Evolutionary conservation across 768 basidiomycete genomes (phyloP).

Genomic region (Boletus bicolor): DNA sequence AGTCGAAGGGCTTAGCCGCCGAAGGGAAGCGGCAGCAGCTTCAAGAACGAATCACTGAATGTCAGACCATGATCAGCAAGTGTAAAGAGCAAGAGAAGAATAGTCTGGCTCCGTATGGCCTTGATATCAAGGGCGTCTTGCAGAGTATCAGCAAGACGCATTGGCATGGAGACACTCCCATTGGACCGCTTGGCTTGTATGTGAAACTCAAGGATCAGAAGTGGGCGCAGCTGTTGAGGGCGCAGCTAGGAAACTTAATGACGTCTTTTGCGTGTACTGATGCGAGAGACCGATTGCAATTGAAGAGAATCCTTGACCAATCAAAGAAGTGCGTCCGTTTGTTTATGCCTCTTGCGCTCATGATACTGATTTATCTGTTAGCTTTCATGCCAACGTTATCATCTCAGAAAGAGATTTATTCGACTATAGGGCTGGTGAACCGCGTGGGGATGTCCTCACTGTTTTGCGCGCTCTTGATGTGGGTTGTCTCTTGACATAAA

Average conservation of each 20-base stretch:
- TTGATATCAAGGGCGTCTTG: conserved; percentile 55
- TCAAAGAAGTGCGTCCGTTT: conserved; percentile 58
- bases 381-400: conserved; percentile 50
- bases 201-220: conserved; percentile 68
- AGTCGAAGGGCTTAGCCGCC: conserved; percentile 35
- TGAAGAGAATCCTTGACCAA: conserved; percentile 56
- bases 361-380: conserved; percentile 28
- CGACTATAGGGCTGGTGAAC: conserved; percentile 75
- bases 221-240: conserved; percentile 67
- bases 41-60: conserved; percentile 43
- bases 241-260: conserved; percentile 56
- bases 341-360: conserved; percentile 1
- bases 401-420: conserved; percentile 74
- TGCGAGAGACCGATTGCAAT: conserved; percentile 50
- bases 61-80: conserved; percentile 47
- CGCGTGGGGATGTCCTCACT: conserved; percentile 58
- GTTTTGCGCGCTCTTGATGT: conserved; percentile 82
- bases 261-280: conserved; percentile 75
- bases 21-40: conserved; percentile 34
- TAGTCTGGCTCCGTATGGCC: conserved; percentile 59
- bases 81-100: conserved; percentile 54
- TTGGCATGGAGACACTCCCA: conserved; percentile 66
- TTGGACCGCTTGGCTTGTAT: conserved; percentile 78
- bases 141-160: conserved; percentile 44
- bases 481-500: conserved; percentile 14